Percentiles rank a stretch among this genome's conserved stretches.
These are phyloP conservation scores for Termitomyces sp. DNA, from an alignment of 768 basidiomycete species.

Conservation along the genomic window DNA sequence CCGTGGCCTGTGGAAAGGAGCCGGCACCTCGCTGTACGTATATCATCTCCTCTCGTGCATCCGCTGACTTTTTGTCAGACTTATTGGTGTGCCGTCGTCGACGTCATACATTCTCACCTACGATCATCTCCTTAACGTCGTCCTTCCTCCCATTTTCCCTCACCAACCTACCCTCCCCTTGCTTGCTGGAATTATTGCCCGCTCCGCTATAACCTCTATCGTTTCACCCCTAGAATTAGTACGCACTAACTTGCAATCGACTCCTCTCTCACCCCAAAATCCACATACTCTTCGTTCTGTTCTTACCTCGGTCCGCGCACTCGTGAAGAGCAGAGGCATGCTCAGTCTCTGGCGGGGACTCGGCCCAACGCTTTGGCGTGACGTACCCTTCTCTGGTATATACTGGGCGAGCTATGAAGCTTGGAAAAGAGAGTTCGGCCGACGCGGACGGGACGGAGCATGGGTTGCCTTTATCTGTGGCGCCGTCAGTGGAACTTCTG, in stretches of 20 bases:
- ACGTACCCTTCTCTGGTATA: constrained; percentile 94
- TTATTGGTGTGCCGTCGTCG: constrained; percentile 89
- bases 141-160: constrained; percentile 58
- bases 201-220: constrained; percentile 72
- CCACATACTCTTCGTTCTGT: constrained; percentile 79
- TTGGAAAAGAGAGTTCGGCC: constrained; percentile 59
- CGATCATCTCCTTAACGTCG: constrained; percentile 70
- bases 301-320: constrained; percentile 49
- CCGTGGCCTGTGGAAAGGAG: constrained; percentile 92
- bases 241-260: constrained; percentile 90
- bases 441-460: constrained; percentile 49
- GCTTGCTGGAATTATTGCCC: constrained; percentile 74
- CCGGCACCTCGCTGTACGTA: constrained; percentile 81
- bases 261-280: constrained; percentile 59
- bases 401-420: constrained; percentile 97
- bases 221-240: constrained; percentile 89
- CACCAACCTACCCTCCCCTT: constrained; percentile 57
- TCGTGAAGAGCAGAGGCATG: constrained; percentile 61
- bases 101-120: constrained; percentile 96
- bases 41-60: not conserved
- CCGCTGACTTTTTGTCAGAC: constrained; percentile 33
- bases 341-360: constrained; percentile 85
- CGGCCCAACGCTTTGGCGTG: constrained; percentile 90
- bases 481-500: constrained; percentile 79
- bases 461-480: constrained; percentile 85